phyloP scores from a whole-genome alignment of 176 grass and related monocot species.

The Chrysopogon serrulatus region DNA sequence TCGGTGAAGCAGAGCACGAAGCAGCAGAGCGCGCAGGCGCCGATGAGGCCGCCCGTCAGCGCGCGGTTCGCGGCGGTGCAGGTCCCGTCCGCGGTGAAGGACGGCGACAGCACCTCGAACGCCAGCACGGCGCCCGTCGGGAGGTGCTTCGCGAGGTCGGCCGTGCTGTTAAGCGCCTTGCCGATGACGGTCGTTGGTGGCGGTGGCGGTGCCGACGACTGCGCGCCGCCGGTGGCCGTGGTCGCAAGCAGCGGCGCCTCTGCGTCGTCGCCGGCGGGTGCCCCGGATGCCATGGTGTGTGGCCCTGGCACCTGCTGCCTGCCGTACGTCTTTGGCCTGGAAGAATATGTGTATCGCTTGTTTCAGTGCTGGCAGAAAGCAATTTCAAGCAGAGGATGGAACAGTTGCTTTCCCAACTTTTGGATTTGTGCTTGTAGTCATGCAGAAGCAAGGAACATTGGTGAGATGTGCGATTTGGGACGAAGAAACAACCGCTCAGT shows the following conservation, averaged over 20 bases:
- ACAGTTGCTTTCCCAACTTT: neutral
- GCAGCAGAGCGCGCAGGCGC: slow-evolving; percentile 40
- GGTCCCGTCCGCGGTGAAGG: slow-evolving; percentile 55
- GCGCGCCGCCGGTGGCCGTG: neutral
- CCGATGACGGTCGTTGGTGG: slow-evolving; percentile 18
- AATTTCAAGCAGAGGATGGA: neutral
- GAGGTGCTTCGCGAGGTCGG: slow-evolving; percentile 84
- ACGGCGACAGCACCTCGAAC: slow-evolving; percentile 75
- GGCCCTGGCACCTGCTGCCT: neutral
- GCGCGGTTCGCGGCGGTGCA: slow-evolving; percentile 41
- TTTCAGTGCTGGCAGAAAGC: neutral
- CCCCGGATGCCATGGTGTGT: neutral
- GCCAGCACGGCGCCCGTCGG: slow-evolving; percentile 75
- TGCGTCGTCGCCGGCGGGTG: slow-evolving; percentile 13
- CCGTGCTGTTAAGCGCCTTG: slow-evolving; percentile 47
- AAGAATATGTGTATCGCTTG: neutral
- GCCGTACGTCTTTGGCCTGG: neutral
- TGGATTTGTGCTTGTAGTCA: neutral
- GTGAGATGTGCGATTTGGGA: neutral
- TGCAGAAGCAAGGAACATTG: slow-evolving; percentile 13
- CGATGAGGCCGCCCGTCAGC: slow-evolving; percentile 52
- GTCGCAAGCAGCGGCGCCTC: slow-evolving; percentile 38
- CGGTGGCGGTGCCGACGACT: too few relatives aligned
- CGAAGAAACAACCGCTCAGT: neutral
- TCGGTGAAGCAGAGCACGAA: slow-evolving; percentile 80